These are phyloP conservation scores for Aspergillus awamori DNA, from an alignment of 2,329 filamentous ascomycete genomes.

Conservation along the genomic window DNA sequence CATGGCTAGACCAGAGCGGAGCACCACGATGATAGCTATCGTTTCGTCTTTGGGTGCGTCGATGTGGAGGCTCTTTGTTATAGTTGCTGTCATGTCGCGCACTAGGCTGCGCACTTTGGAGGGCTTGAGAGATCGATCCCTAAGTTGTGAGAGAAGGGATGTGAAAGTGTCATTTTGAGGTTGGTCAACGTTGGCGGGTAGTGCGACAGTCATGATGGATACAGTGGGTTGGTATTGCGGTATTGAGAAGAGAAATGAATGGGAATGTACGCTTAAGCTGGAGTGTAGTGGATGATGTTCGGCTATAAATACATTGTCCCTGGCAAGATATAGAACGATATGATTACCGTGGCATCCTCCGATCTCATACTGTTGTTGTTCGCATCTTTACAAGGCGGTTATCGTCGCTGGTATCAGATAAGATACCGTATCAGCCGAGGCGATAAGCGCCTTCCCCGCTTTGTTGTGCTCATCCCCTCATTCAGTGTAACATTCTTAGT, in stretches of 20 bases:
- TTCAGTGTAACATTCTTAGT: too few species aligned
- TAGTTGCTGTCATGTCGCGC: conserved; percentile 23
- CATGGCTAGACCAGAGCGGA: conserved; percentile 45
- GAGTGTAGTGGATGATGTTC: not conserved
- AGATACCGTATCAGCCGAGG: conserved; percentile 10
- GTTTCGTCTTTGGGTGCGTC: conserved; percentile 20
- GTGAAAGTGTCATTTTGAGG: conserved; percentile 15
- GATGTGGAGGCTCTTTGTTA: conserved; percentile 27
- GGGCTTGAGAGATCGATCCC: conserved; percentile 17
- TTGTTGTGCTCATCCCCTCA: conserved; percentile 1
- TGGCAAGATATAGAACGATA: not conserved
- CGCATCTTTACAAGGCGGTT: not conserved
- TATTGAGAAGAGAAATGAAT: not conserved
- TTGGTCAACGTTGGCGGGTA: conserved; percentile 21
- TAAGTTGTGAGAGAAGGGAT: conserved; percentile 15
- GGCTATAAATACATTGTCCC: not conserved
- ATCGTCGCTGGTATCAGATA: conserved; percentile 13
- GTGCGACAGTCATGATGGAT: conserved; percentile 12
- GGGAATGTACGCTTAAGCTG: not conserved
- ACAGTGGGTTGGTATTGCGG: not conserved
- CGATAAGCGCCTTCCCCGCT: conserved; percentile 14
- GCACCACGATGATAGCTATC: conserved; percentile 33
- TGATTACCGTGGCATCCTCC: not conserved
- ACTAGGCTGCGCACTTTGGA: conserved; percentile 26
- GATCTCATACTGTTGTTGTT: not conserved